Percentiles rank a stretch among this genome's conserved stretches.
phyloP scores from a whole-genome alignment of 2,329 filamentous ascomycete species.

The Stachybotrys echinatus region DNA sequence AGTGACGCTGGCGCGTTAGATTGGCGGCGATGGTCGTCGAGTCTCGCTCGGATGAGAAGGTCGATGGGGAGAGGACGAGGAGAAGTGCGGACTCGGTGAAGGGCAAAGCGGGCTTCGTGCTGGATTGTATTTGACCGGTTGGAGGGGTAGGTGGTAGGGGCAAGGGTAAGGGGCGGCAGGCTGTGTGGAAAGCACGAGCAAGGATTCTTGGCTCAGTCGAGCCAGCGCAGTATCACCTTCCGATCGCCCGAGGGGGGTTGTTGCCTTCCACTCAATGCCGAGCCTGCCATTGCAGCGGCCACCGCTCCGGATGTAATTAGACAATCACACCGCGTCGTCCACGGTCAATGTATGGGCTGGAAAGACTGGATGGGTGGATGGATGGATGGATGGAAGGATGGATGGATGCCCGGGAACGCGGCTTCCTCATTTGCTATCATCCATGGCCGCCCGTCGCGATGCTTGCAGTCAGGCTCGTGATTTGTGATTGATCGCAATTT shows the following conservation, averaged over 20 bases:
- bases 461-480: background rate
- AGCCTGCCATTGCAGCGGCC: no score
- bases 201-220: background rate
- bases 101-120: constrained; percentile 29
- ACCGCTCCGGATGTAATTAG: no score
- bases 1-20: constrained; percentile 10
- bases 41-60: background rate
- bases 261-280: background rate
- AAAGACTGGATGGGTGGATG: no score
- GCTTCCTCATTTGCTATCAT: background rate
- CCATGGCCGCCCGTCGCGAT: no score
- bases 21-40: constrained; percentile 8
- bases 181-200: background rate
- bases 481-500: background rate
- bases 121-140: constrained; percentile 36
- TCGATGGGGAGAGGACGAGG: constrained; percentile 29
- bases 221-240: background rate
- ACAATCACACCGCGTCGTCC: no score
- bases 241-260: background rate
- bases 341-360: no score
- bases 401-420: no score
- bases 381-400: no score
- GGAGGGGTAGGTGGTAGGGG: constrained; percentile 25
- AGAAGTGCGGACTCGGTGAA: constrained; percentile 28
- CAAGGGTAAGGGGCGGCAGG: background rate